These are phyloP conservation scores for Fraxinus angustifolia DNA, from an alignment of 305 asterid species.

Conservation along the genomic window DNA sequence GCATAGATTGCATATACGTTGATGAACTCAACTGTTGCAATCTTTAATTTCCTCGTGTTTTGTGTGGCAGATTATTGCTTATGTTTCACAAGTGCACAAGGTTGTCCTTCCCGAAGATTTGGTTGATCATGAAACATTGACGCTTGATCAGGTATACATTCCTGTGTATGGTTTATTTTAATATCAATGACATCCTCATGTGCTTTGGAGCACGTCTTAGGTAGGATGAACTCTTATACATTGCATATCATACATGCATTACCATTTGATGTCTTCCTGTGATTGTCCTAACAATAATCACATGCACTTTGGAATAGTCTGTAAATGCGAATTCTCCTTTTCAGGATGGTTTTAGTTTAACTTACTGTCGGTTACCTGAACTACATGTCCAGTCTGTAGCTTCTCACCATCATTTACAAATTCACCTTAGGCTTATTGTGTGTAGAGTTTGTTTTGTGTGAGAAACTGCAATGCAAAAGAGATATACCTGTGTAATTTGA, in stretches of 20 bases:
- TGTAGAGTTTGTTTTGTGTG: not conserved
- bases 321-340: not conserved
- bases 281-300: not conserved
- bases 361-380: not conserved
- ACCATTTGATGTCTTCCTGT: not conserved
- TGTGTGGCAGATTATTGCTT: constrained; percentile 77
- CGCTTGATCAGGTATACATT: constrained; percentile 66
- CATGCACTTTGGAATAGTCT: not conserved
- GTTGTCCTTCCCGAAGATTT: constrained; percentile 76
- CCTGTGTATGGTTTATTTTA: constrained; percentile 7
- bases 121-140: constrained; percentile 63
- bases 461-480: not conserved
- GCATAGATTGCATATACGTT: constrained; percentile 17
- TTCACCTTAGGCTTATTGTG: not conserved
- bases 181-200: not conserved
- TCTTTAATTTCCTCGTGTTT: constrained; percentile 21
- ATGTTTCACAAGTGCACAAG: constrained; percentile 90
- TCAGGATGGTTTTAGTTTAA: not conserved
- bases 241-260: constrained; percentile 8
- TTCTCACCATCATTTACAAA: not conserved
- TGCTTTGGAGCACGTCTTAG: not conserved
- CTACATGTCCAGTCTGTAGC: not conserved
- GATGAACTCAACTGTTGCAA: constrained; percentile 7
- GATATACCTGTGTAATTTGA: not conserved
- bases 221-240: not conserved